Conservation (phyloP, 441 rosid species). For the Manihot esculenta region DNA sequence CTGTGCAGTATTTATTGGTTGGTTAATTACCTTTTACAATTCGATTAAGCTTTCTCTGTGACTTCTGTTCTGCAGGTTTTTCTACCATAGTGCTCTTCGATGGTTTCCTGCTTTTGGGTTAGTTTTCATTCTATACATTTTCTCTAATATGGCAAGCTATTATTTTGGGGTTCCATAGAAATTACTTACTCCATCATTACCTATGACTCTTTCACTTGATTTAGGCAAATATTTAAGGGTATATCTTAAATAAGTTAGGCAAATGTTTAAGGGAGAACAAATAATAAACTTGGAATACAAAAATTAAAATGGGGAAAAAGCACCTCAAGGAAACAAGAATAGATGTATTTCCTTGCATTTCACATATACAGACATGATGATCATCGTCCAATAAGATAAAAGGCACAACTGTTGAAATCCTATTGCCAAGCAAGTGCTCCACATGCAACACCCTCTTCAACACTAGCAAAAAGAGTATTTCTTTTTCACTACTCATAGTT, state of each 20-base stretch:
- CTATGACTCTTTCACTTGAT: neutral
- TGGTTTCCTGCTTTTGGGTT: conserved; percentile 87
- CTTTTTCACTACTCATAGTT: neutral
- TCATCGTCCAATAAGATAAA: neutral
- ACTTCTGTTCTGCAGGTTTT: conserved; percentile 57
- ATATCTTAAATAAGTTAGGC: neutral
- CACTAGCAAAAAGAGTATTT: neutral
- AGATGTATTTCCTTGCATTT: neutral
- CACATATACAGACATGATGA: neutral
- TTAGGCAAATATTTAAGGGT: neutral
- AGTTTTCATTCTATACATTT: conserved; percentile 32
- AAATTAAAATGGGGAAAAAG: neutral
- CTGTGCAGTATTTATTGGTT: neutral
- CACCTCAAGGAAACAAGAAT: neutral
- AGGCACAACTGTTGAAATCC: neutral
- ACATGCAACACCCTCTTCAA: neutral
- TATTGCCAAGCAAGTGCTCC: neutral
- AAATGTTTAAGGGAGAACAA: neutral
- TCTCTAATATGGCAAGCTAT: neutral
- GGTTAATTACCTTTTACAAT: conserved; percentile 3
- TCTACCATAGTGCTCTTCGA: conserved; percentile 87
- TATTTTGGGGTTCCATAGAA: neutral
- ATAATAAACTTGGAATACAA: neutral
- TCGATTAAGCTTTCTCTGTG: neutral
- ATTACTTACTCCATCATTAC: neutral